These are phyloP conservation scores for Suhomyces bokatorum DNA, from an alignment of 1,139 yeast species.

Conservation along the genomic window DNA sequence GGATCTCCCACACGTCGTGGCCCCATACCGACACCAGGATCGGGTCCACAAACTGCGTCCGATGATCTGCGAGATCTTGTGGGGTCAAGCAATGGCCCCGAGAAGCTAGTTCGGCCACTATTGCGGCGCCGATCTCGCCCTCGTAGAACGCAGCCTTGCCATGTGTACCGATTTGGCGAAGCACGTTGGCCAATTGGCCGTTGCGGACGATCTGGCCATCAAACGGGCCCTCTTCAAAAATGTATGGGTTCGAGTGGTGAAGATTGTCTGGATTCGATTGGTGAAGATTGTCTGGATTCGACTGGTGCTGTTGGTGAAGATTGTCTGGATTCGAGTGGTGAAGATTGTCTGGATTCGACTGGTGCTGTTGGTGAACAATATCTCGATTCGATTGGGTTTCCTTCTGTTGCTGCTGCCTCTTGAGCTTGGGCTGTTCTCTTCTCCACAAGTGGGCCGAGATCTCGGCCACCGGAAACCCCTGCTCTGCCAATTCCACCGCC, in stretches of 20 bases:
- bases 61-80: slow-evolving; percentile 58
- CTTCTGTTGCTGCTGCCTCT: slow-evolving; percentile 39
- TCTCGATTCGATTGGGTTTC: no score
- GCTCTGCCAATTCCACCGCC: slow-evolving; percentile 67
- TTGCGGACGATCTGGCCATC: slow-evolving; percentile 49
- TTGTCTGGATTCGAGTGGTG: no score
- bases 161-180: slow-evolving; percentile 50
- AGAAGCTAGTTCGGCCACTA: slow-evolving; percentile 51
- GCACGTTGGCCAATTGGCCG: slow-evolving; percentile 52
- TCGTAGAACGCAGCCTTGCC: slow-evolving; percentile 71
- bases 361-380: no score
- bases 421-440: slow-evolving; percentile 36
- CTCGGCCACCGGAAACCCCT: slow-evolving; percentile 67
- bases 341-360: no score
- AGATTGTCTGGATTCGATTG: no score
- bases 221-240: slow-evolving; percentile 45
- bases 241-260: slow-evolving; percentile 37
- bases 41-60: slow-evolving; percentile 63
- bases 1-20: slow-evolving; percentile 65
- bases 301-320: no score
- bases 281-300: no score
- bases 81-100: slow-evolving; percentile 58
- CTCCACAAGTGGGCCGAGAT: slow-evolving; percentile 59
- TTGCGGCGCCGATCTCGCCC: slow-evolving; percentile 67
- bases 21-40: slow-evolving; percentile 49